These are phyloP conservation scores for Phaffomyces antillensis DNA, from an alignment of 805 yeast genomes.

Conservation along the genomic window DNA sequence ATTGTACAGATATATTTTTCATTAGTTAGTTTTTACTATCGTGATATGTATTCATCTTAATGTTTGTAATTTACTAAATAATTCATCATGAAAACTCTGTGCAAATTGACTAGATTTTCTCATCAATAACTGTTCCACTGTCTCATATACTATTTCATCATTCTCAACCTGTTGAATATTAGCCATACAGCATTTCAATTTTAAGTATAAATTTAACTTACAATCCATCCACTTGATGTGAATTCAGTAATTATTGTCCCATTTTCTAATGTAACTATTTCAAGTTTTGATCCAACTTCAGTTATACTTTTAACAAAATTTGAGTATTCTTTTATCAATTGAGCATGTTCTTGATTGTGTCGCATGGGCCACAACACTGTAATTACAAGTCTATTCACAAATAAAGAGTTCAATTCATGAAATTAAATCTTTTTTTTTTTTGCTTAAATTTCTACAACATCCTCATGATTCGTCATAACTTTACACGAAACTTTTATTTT, in stretches of 20 bases:
- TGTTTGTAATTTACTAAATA: conserved; percentile 2
- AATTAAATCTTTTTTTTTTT: too few relatives aligned
- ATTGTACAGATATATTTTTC: too few relatives aligned
- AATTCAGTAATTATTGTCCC: not conserved
- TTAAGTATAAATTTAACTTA: not conserved
- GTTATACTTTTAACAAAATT: conserved; percentile 1
- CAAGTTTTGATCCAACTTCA: not conserved
- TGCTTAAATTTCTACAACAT: too few relatives aligned
- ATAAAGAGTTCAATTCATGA: too few relatives aligned
- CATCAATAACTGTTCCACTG: conserved; percentile 24
- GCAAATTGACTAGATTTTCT: conserved; percentile 5
- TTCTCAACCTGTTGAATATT: not conserved
- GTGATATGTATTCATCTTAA: too few relatives aligned
- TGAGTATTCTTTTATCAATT: conserved; percentile 5
- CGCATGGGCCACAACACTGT: not conserved
- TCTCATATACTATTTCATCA: conserved; percentile 15
- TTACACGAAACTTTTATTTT: not conserved
- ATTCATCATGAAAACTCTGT: conserved; percentile 5
- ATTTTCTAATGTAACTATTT: conserved; percentile 10
- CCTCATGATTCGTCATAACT: too few relatives aligned
- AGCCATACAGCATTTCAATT: not conserved
- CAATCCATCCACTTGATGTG: conserved; percentile 11
- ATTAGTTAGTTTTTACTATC: too few relatives aligned
- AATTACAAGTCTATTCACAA: too few relatives aligned
- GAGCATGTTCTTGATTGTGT: conserved; percentile 2